Evolutionary conservation across 1,284 basidiomycete species (phyloP), one percentile per base, ranked within the genome.

Genomic region (Golubevia sp.): DNA sequence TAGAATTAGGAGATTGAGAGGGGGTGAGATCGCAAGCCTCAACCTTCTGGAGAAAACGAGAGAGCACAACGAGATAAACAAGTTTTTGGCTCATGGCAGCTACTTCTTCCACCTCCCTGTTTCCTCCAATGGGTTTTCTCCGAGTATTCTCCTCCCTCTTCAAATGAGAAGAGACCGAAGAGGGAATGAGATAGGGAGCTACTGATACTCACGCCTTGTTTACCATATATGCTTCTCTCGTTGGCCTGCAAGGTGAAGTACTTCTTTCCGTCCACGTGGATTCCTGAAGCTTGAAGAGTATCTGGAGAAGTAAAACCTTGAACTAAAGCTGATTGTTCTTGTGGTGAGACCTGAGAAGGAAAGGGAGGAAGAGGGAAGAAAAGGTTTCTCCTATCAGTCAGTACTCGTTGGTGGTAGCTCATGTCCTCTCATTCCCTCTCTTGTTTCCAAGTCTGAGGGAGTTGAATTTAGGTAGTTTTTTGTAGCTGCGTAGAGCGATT

Each of bases 211-310:
- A 93, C 94, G 76, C 79, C 86, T 84, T 93, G 91, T 89, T 94
- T 94, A 59, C 90, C 89, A 74, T 94, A 91, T 58, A 96, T 86
- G 73, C 87, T 89, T 23, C 89, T 87, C 0, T 85, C 84, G 56
- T 87, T 84, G n/a, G 87, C 91, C 55, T 84, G 85, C 52, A 94
- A 84, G 5, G 87, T 87, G 86, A 97, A 90, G 87, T 89, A 98
- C 86, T 98, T 98, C 75, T 88, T 85, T 13, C 90, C 90, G 5
- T 84, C 88, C 34, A 94, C 87, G 51, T 86, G 88, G 69, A 97
- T 81, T 27, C 95, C 94, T 49, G 71, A 86, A 0, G 88, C 87
- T 73, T 84, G 82, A 13, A 78, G 59, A 13, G 61, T 61, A 2
- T 82, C 86, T 0, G 85, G 84, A 62, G 90, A 84, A 5, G 71